Base-by-base conservation (phyloP, 116 monocot species). In the Posidonia oceanica region DNA sequence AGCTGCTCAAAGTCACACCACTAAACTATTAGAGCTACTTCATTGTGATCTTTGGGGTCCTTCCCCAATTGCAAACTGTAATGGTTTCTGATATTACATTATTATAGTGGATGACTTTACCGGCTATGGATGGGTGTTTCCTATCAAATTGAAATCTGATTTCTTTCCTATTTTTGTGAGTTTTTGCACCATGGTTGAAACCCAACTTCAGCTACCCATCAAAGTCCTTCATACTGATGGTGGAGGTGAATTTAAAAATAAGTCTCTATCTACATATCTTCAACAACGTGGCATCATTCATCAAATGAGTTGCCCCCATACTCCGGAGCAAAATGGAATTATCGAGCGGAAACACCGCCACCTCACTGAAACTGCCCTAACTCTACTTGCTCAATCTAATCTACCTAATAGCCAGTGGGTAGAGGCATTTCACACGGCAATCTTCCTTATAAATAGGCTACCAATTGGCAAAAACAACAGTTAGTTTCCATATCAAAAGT, bases 311-410 rank as follows among this genome's bases (percentile, higher is more conserved):
- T 56, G 38, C 17, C 14, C 36, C 0, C 42, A 66, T 11, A 73
- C 52, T 21, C 71, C 11, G 3, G 44, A 52, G 20, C 14, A 72
- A 61, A 72, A 72, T 62, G 72, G 51, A 4, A 4, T 36, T 13
- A 21, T 42, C 14, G 52, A 72, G 22, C 3, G 44, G 4, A 72
- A 72, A 36, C 42, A 52, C 3, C 60, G 6, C 1, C 72, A 62
- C 13, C 52, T 72, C 48, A 41, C 52, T 20, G 62, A 72, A 36
- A 72, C 48, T 3, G 16, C 41, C 0, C 29, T 72, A 4, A 16
- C 62, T 17, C 15, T 72, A 2, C 51, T 72, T 14, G 41, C 62
- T 3, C 4, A 61, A 12, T 10, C 15, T n/a, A 4, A 4, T 37
- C 12, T 61, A 0, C 51, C 72, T 8, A 16, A 20, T 2, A 3